Evolutionary conservation across 331 rosid genomes (phyloP), one percentile per base, ranked within the genome.

Genomic region (Quercus lobata): DNA sequence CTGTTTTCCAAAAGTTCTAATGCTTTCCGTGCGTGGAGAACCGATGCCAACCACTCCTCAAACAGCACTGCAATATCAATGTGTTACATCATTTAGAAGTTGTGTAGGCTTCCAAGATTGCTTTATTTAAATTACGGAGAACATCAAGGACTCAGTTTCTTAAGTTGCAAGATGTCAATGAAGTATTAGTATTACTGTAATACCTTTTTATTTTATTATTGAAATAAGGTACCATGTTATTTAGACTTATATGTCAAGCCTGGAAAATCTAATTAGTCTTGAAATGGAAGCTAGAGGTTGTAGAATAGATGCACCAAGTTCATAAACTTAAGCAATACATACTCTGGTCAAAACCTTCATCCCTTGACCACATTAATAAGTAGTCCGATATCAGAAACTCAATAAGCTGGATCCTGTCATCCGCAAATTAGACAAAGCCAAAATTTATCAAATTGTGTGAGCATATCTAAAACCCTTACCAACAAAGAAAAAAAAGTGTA

Each of bases 1-100:
- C 98, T 90, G 91, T 86, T 92, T 84, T 95, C 97, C 87, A 92
- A 58, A 49, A 95, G 90, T 79, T 91, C 89, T 55, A 95, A 75
- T 53, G 90, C 91, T 83, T 91, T 91, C 71, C 87, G 84, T 74
- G 96, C 90, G n/a, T 91, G 93, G 73, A 89, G 81, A 84, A 91
- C 79, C 79, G 96, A 91, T 66, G 84, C 76, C 81, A 92, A 86
- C 97, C 97, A 90, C 80, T 91, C 97, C 87, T 91, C 94, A 66
- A 91, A 84, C 52, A 93, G 91, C 85, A 62, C 98, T 95, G 88
- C 81, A 79, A 81, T 37, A 56, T 69, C 79, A 75, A 56, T 11
- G 63, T 15, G 35, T 21, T 72, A 30, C 27, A 76, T 61, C 52
- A 86, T 56, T 84, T 57, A 69, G 65, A 55, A 14, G 63, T 58